Conservation (phyloP, 257 asterid species). For the Przewalskia tangutica region DNA sequence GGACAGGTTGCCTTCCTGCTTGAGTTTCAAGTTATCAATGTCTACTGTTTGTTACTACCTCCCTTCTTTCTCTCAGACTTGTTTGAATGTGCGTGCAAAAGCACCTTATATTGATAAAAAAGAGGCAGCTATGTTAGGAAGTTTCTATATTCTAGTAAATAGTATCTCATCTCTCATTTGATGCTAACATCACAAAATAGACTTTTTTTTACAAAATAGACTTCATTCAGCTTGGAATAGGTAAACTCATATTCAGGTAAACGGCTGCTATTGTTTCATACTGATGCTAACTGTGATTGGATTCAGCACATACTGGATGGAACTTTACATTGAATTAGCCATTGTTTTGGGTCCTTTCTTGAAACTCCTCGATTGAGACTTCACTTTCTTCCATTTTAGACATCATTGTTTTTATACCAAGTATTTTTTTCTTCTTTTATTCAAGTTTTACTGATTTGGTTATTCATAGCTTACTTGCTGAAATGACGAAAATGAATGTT, state of each 20-base stretch:
- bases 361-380: neutral
- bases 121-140: neutral
- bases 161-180: neutral
- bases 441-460: neutral
- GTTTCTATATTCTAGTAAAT: neutral
- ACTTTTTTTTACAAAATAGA: neutral
- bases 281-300: neutral
- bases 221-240: neutral
- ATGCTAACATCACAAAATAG: neutral
- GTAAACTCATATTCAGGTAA: neutral
- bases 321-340: neutral
- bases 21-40: neutral
- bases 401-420: neutral
- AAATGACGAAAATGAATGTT: constrained; percentile 15
- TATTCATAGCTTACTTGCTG: neutral
- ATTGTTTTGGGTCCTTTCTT: neutral
- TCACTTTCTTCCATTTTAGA: neutral
- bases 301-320: neutral
- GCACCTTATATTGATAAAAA: neutral
- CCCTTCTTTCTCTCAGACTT: neutral
- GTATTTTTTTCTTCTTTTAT: neutral
- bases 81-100: neutral
- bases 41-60: neutral
- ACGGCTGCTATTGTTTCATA: neutral
- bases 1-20: constrained; percentile 40